Base-by-base conservation (phyloP, 2,329 filamentous ascomycete genomes). In the Septoria linicola region DNA sequence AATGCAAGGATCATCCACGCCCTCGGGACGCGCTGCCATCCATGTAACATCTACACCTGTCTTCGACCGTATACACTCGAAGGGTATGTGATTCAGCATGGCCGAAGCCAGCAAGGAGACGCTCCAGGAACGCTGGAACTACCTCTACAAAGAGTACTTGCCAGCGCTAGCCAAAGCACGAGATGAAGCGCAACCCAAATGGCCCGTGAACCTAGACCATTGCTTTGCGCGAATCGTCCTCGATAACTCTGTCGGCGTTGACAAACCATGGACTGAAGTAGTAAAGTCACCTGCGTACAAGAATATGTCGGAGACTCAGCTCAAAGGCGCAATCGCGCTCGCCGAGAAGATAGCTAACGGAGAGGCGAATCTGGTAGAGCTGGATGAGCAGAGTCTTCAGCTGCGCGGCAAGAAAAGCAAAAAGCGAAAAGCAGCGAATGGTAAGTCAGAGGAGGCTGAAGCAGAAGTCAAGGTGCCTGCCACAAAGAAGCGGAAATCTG, bases 141-240 rank as follows among this genome's bases (percentile, higher is more conserved):
- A 63, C 16, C 53, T 68, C 2, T 67, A 66, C 48, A 56, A 59
- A 14, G 51, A 60, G 7, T 51, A 59, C 14, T 58, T 68, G 7
- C 67, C 67, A 7, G 51, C 57, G 0, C 52, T 66, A 5, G 64
- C 67, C 2, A 61, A 60, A 41, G 57, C 64, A 11, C 57, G 58
- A n/a, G 62, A 66, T 49, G 49, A 61, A 16, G 59, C 61, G 3
- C 69, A 76, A 59, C 31, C 60, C 5, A 57, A 59, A 20, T 76
- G 74, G 74, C 73, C 74, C 1, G 70, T 76, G 3, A 58, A 66
- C 31, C 58, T 70, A 7, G 72, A 75, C 51, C 73, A 74, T 55
- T 75, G 72, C 59, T 75, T 75, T 55, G 72, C 70, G 3, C 70
- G 73, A 8, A 73, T 75, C 34, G 67, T 76, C 4, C 68, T 76